Percentiles rank a stretch among this genome's conserved stretches.
These are phyloP conservation scores for Coleophoma eucalyptorum DNA, from an alignment of 2,329 filamentous ascomycete species.

Conservation along the genomic window DNA sequence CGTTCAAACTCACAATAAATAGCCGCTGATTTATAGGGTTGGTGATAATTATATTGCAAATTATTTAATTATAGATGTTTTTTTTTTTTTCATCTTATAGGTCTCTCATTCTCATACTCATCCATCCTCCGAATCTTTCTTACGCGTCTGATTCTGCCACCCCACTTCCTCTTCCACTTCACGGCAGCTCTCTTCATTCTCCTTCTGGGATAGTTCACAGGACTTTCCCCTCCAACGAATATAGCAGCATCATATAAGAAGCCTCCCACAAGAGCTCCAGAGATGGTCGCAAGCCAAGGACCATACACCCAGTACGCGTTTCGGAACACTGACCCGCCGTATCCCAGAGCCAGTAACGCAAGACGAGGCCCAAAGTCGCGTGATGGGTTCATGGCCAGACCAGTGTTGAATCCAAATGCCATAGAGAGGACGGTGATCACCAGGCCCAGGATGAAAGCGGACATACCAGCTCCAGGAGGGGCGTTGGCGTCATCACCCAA, in stretches of 20 bases:
- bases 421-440: constrained; percentile 31
- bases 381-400: constrained; percentile 42
- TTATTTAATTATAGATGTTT: no score
- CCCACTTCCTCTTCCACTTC: constrained; percentile 38
- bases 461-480: constrained; percentile 46
- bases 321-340: constrained; percentile 35
- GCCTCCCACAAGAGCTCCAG: constrained; percentile 36
- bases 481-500: constrained; percentile 42
- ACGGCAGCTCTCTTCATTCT: constrained; percentile 33
- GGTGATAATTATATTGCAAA: no score
- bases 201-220: constrained; percentile 44
- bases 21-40: no score
- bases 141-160: constrained; percentile 9
- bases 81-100: no score
- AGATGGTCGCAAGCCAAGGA: constrained; percentile 33
- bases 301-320: constrained; percentile 39
- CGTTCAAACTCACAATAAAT: no score
- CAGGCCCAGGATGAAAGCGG: constrained; percentile 43
- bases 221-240: constrained; percentile 45
- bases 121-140: neutral
- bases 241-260: constrained; percentile 48
- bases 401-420: constrained; percentile 42
- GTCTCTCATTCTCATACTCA: no score
- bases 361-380: constrained; percentile 46
- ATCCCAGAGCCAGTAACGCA: constrained; percentile 39